Percentiles rank a stretch among this genome's conserved stretches.
These are phyloP conservation scores for Massospora cicadina DNA, from an alignment of 371 early-diverging fungal species.

Conservation along the genomic window DNA sequence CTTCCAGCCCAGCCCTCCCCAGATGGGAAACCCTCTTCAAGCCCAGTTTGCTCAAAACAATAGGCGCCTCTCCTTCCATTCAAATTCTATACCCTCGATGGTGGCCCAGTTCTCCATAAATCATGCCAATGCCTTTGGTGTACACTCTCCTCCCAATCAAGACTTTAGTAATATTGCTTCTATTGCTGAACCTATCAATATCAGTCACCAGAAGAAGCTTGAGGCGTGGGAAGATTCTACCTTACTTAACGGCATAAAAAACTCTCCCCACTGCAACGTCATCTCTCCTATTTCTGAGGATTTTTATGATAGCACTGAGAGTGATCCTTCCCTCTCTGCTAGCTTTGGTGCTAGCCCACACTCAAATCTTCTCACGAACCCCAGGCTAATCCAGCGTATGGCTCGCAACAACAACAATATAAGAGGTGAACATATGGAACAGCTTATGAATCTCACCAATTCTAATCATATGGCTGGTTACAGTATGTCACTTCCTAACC, in stretches of 20 bases:
- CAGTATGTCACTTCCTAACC: constrained; percentile 7
- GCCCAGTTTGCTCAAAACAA: not conserved
- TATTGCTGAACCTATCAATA: constrained; percentile 1
- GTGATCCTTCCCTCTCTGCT: constrained; percentile 2
- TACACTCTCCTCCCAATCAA: not conserved
- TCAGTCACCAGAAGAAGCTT: not conserved
- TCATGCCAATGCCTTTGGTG: not conserved
- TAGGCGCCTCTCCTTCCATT: not conserved
- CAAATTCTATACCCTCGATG: constrained; percentile 2
- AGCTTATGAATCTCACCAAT: not conserved
- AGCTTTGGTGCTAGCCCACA: constrained; percentile 5
- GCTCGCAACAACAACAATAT: not conserved
- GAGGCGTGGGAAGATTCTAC: constrained; percentile 1
- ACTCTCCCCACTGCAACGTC: constrained; percentile 5
- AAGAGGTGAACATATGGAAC: not conserved
- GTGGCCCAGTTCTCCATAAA: constrained; percentile 1
- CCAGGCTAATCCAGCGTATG: not conserved
- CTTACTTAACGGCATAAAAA: not conserved
- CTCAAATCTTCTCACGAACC: not conserved
- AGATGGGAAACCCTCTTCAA: not conserved
- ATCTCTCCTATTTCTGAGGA: constrained; percentile 9
- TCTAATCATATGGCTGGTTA: not conserved
- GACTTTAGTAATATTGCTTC: not conserved
- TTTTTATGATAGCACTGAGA: constrained; percentile 4
- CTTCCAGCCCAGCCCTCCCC: not conserved